Conservation (phyloP, 371 early-diverging fungal species). For the Zopfochytrium polystomum region DNA sequence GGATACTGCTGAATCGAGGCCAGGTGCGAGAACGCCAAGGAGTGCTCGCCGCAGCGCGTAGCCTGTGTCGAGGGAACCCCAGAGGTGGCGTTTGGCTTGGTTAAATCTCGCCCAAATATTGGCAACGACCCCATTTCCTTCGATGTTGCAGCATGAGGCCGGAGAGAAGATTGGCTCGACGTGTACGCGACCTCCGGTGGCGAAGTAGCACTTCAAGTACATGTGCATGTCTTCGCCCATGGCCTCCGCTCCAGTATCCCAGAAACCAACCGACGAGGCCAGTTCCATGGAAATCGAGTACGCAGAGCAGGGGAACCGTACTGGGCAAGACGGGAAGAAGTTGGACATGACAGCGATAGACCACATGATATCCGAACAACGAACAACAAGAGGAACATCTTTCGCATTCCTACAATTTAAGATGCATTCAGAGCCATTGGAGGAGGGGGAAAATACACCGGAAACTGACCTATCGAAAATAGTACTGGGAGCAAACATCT, state of each 20-base stretch:
- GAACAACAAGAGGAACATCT: constrained; percentile 69
- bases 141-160: constrained; percentile 71
- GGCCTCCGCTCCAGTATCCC: constrained; percentile 77
- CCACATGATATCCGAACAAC: constrained; percentile 77
- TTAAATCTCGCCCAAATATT: constrained; percentile 58
- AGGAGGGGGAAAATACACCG: too few species aligned
- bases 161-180: constrained; percentile 70
- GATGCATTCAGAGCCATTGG: too few species aligned
- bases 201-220: constrained; percentile 77
- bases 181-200: constrained; percentile 62
- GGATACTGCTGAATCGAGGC: too few species aligned
- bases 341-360: constrained; percentile 75
- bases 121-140: too few species aligned
- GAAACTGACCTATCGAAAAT: constrained; percentile 74
- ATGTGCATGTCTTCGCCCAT: constrained; percentile 85
- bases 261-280: constrained; percentile 66
- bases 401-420: too few species aligned
- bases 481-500: constrained; percentile 67
- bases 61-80: constrained; percentile 51
- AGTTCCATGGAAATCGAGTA: constrained; percentile 71
- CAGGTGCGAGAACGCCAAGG: neutral
- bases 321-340: constrained; percentile 60
- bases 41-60: too few species aligned
- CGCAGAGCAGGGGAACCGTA: constrained; percentile 72
- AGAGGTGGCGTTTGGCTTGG: constrained; percentile 69